phyloP scores from a whole-genome alignment of 1,284 basidiomycete genomes.

The Melanopsichium pennsylvanicum region DNA sequence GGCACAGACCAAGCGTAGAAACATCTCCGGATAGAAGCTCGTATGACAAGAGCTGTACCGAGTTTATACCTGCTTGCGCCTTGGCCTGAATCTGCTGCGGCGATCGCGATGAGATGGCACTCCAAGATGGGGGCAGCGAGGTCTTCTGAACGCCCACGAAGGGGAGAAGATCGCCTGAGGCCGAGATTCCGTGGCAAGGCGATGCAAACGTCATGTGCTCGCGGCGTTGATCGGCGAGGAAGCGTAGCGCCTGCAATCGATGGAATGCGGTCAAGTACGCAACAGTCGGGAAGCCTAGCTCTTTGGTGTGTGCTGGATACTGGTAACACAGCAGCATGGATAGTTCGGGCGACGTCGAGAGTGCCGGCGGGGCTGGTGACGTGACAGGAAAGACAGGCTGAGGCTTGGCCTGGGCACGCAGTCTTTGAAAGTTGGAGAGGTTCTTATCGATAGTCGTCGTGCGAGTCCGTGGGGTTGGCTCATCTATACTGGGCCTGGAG shows the following conservation, averaged over 20 bases:
- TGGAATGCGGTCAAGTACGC: constrained; percentile 35
- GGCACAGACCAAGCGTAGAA: constrained; percentile 16
- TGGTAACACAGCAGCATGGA: constrained; percentile 44
- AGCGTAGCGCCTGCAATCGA: constrained; percentile 37
- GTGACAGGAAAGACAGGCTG: constrained; percentile 20
- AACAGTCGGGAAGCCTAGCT: constrained; percentile 3
- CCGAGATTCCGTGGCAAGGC: constrained; percentile 37
- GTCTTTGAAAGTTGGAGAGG: constrained; percentile 11
- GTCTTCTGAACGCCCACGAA: constrained; percentile 37
- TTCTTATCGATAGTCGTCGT: constrained; percentile 1
- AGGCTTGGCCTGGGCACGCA: constrained; percentile 10
- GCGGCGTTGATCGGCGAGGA: constrained; percentile 33
- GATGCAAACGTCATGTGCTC: constrained; percentile 35
- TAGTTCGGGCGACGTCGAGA: constrained; percentile 48
- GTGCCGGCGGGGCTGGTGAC: constrained; percentile 12
- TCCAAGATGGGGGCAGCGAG: constrained; percentile 11
- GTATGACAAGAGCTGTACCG: constrained; percentile 32
- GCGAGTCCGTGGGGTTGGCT: not conserved
- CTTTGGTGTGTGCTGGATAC: constrained; percentile 4
- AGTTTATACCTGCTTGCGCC: not conserved
- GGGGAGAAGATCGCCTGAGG: constrained; percentile 32
- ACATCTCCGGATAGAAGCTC: constrained; percentile 28
- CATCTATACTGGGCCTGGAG: not conserved
- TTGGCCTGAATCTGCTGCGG: constrained; percentile 19
- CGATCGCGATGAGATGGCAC: constrained; percentile 18